phyloP scores from a whole-genome alignment of 1,139 yeast species.

The Blastobotrys apis region DNA sequence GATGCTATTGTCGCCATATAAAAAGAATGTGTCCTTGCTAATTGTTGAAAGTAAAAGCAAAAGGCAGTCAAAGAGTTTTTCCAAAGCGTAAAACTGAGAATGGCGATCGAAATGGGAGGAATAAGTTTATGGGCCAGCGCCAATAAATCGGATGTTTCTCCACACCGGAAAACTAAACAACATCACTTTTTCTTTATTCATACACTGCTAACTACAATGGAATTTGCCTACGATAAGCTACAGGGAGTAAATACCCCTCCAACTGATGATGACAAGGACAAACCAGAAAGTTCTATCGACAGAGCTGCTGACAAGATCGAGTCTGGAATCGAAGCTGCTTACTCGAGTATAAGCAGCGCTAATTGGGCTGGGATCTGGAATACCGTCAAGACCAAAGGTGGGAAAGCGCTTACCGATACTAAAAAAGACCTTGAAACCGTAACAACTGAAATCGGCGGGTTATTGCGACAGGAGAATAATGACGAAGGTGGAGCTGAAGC shows the following conservation, averaged over 20 bases:
- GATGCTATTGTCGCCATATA: too few relatives aligned
- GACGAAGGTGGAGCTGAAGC: background rate
- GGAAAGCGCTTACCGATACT: conserved; percentile 43
- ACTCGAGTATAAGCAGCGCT: background rate
- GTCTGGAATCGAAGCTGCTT: conserved; percentile 44
- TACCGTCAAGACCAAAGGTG: conserved; percentile 37
- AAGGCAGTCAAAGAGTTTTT: too few relatives aligned
- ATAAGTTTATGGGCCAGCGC: too few relatives aligned
- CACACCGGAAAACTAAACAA: too few relatives aligned
- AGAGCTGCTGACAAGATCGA: conserved; percentile 45
- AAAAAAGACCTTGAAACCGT: conserved; percentile 32
- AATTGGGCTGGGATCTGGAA: conserved; percentile 38
- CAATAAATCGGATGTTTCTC: too few relatives aligned
- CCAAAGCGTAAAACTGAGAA: too few relatives aligned
- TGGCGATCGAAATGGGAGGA: too few relatives aligned
- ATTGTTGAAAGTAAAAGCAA: too few relatives aligned
- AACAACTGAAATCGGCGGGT: conserved; percentile 26
- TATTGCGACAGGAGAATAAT: conserved; percentile 20
- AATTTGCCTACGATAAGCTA: conserved; percentile 25
- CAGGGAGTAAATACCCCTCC: conserved; percentile 18
- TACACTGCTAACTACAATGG: too few relatives aligned
- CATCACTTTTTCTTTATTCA: too few relatives aligned
- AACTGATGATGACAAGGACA: conserved; percentile 11
- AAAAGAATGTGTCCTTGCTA: too few relatives aligned
- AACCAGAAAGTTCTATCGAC: conserved; percentile 23